Conservation (phyloP, 2,329 filamentous ascomycete species). For the Aspergillus sp. region DNA sequence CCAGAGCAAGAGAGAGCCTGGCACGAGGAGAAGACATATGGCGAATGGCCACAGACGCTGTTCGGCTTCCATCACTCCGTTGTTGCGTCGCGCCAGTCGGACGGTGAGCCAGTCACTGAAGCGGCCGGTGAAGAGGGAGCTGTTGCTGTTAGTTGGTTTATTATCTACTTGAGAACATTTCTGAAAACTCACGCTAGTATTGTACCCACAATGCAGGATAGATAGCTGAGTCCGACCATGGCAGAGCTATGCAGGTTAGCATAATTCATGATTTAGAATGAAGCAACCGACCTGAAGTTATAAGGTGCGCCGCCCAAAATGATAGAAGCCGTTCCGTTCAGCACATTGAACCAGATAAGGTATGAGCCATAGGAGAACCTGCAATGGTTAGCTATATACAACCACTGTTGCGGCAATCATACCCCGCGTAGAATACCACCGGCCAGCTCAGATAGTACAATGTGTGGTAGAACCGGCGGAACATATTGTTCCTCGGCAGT, state of each 20-base stretch:
- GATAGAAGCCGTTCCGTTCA: slow-evolving; percentile 43
- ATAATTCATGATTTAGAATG: background rate
- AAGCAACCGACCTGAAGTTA: slow-evolving; percentile 34
- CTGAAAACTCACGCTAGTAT: slow-evolving; percentile 28
- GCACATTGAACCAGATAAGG: slow-evolving; percentile 43
- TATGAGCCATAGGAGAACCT: slow-evolving; percentile 45
- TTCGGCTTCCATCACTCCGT: slow-evolving; percentile 45
- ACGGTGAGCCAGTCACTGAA: slow-evolving; percentile 44
- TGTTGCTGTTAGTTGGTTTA: slow-evolving; percentile 13
- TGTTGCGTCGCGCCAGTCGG: slow-evolving; percentile 42
- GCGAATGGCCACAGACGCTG: slow-evolving; percentile 44
- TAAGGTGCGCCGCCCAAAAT: slow-evolving; percentile 40
- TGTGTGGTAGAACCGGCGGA: slow-evolving; percentile 34
- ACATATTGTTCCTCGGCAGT: slow-evolving; percentile 35
- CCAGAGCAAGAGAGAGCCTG: slow-evolving; percentile 40
- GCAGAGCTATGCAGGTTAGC: slow-evolving; percentile 33
- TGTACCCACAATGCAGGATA: slow-evolving; percentile 39
- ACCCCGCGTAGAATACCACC: slow-evolving; percentile 43
- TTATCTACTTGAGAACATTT: background rate
- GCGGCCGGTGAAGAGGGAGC: slow-evolving; percentile 41
- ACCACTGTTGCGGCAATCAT: background rate
- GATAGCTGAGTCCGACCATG: slow-evolving; percentile 43
- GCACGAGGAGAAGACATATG: slow-evolving; percentile 37
- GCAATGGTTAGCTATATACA: slow-evolving; percentile 4
- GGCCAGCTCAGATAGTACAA: slow-evolving; percentile 42